These are phyloP conservation scores for Phialophora tarda DNA, from an alignment of 2,329 filamentous ascomycete genomes.

Conservation along the genomic window DNA sequence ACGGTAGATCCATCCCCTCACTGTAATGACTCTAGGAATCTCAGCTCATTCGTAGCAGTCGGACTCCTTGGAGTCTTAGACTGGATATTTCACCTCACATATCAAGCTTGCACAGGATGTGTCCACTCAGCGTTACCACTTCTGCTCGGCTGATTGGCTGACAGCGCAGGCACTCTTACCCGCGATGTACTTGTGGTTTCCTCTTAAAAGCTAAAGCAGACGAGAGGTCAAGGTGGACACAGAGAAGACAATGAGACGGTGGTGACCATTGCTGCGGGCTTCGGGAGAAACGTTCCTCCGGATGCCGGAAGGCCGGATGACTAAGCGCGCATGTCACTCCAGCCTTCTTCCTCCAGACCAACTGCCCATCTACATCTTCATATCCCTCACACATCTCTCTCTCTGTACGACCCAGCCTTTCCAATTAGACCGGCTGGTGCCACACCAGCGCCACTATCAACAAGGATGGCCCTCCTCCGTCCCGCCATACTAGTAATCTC, in stretches of 20 bases:
- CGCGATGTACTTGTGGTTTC: neutral
- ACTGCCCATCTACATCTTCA: neutral
- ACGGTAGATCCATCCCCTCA: neutral
- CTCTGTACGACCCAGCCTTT: constrained; percentile 41
- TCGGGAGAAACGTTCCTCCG: neutral
- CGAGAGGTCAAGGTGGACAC: neutral
- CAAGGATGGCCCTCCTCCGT: constrained; percentile 57
- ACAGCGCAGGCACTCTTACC: neutral
- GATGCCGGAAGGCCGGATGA: neutral
- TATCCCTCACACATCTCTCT: neutral
- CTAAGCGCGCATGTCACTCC: neutral
- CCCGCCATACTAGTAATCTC: constrained; percentile 86
- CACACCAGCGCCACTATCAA: no score
- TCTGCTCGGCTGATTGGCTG: neutral
- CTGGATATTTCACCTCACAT: neutral
- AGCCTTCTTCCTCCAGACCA: neutral
- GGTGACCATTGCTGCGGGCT: neutral
- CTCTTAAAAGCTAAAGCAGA: neutral
- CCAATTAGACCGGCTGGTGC: constrained; percentile 43
- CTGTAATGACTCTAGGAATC: neutral
- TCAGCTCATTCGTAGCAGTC: neutral
- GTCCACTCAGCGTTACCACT: neutral
- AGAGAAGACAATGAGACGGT: neutral
- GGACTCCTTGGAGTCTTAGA: neutral
- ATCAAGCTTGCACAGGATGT: neutral